Evolutionary conservation across 345 rosid genomes (phyloP).

Genomic region (Melastoma malabathricum): DNA sequence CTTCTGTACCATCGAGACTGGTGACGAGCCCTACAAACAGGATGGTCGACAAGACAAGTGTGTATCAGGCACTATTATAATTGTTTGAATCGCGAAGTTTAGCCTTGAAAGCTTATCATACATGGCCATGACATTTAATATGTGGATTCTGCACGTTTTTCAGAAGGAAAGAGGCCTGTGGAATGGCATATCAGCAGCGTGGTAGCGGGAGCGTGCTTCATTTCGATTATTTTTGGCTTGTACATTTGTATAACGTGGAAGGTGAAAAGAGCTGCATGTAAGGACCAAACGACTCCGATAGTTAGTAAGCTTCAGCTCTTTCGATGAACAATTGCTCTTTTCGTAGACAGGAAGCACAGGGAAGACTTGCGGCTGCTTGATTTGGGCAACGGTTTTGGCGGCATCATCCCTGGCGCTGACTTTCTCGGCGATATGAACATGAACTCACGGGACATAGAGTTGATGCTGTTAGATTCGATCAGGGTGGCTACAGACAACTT

Average conservation of each 20-base stretch:
- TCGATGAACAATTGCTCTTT: too few species aligned
- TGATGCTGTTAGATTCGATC: conserved; percentile 9
- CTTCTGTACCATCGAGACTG: neutral
- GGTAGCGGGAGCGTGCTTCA: conserved; percentile 2
- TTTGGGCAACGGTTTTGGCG: conserved; percentile 1
- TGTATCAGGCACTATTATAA: too few species aligned
- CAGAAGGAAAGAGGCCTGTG: neutral
- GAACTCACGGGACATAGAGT: conserved; percentile 12
- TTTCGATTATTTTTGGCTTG: neutral
- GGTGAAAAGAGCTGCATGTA: conserved; percentile 3
- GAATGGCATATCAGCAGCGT: conserved; percentile 3
- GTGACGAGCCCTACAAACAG: neutral
- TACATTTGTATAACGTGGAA: conserved; percentile 1
- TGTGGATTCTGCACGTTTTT: too few species aligned
- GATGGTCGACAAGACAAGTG: too few species aligned
- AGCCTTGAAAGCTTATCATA: too few species aligned
- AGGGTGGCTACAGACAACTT: conserved; percentile 14
- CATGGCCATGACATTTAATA: too few species aligned
- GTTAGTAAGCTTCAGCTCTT: too few species aligned
- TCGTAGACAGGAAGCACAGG: conserved; percentile 1
- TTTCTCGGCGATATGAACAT: neutral
- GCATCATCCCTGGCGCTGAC: neutral
- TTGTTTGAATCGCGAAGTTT: too few species aligned
- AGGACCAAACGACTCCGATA: too few species aligned
- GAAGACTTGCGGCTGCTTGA: conserved; percentile 12